phyloP scores from a whole-genome alignment of 176 grass and related monocot species.

The Alopecurus myosuroides region DNA sequence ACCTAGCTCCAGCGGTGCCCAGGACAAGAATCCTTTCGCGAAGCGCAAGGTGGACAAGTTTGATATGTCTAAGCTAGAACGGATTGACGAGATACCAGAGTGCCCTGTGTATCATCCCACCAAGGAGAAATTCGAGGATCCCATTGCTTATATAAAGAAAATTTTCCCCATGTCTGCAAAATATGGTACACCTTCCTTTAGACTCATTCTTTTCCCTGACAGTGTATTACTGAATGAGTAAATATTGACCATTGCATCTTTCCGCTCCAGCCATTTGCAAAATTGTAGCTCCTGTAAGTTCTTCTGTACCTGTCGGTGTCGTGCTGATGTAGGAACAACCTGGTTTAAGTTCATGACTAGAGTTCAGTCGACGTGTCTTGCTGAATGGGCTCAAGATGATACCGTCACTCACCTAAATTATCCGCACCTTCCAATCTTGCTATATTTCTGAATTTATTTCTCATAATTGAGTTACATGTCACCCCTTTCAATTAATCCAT shows the following conservation, averaged over 20 bases:
- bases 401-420: no score
- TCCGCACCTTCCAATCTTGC: no score
- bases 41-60: slow-evolving; percentile 78
- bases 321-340: slow-evolving; percentile 82
- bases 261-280: slow-evolving; percentile 80
- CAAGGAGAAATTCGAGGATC: slow-evolving; percentile 80
- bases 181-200: slow-evolving; percentile 45
- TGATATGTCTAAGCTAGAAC: slow-evolving; percentile 72
- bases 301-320: slow-evolving; percentile 79
- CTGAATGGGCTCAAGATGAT: slow-evolving; percentile 85
- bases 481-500: no score
- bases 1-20: neutral
- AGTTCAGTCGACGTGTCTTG: slow-evolving; percentile 84
- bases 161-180: slow-evolving; percentile 67
- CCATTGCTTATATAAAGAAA: slow-evolving; percentile 77
- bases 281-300: slow-evolving; percentile 71
- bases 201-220: neutral
- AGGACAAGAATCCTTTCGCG: slow-evolving; percentile 53
- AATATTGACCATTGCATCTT: neutral
- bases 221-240: neutral
- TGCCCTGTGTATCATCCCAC: slow-evolving; percentile 85
- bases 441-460: no score
- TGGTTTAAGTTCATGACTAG: slow-evolving; percentile 91
- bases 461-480: no score
- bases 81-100: slow-evolving; percentile 80